Base-by-base conservation (phyloP, 2,329 filamentous ascomycete species). In the Calycina marina region DNA sequence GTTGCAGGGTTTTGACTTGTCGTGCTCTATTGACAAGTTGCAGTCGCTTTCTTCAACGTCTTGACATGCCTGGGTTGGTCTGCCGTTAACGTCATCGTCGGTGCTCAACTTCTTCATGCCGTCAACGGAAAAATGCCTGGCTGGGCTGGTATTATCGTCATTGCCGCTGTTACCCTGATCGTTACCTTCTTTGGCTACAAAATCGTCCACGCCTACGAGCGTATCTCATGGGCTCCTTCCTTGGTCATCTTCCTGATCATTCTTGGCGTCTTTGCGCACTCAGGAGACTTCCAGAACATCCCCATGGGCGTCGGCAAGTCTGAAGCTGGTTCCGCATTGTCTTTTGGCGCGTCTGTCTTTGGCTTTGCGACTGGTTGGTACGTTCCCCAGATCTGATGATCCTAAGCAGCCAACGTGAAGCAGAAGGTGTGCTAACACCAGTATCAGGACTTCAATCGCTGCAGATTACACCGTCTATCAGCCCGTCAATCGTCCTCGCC, bases 361-460 rank as follows among this genome's bases (percentile, higher is more conserved):
- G 68, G 67, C 0, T 76, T 73, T 47, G 67, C 75, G 58, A 62
- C 77, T 2, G 71, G n/a, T n/a, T n/a, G n/a, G n/a, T n/a, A n/a
- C n/a, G n/a, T n/a, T n/a, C n/a, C n/a, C n/a, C n/a, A n/a, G n/a
- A n/a, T n/a, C n/a, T n/a, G n/a, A n/a, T n/a, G n/a, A n/a, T n/a
- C n/a, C n/a, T n/a, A n/a, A n/a, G n/a, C n/a, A n/a, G n/a, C n/a
- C n/a, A n/a, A n/a, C n/a, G n/a, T n/a, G n/a, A n/a, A n/a, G n/a
- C n/a, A n/a, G n/a, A n/a, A n/a, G n/a, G n/a, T n/a, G n/a, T n/a
- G n/a, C n/a, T n/a, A n/a, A n/a, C n/a, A n/a, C n/a, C n/a, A n/a
- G n/a, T n/a, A n/a, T 73, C 0, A 77, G 68, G 61, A 67, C 62
- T 3, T 63, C 61, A 2, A 56, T 75, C 15, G 61, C 68, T 1